A percentile compares a stretch with the other conserved stretches of the same genome.
phyloP scores from a whole-genome alignment of 1,284 basidiomycete genomes.

The Stygiomarasmius scandens region DNA sequence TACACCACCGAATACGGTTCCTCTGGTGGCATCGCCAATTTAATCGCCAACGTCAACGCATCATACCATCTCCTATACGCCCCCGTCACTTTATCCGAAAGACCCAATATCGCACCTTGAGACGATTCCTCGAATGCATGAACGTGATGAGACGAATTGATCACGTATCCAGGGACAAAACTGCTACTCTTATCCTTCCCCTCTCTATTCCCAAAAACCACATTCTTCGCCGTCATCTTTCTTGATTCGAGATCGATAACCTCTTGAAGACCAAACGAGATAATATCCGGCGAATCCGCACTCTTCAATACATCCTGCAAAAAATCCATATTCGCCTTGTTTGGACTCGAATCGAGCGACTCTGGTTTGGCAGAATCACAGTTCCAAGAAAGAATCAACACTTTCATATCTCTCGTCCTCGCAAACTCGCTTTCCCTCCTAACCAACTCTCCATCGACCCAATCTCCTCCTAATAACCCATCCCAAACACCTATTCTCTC shows the following conservation, averaged over 20 bases:
- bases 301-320: slow-evolving; percentile 71
- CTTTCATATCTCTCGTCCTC: slow-evolving; percentile 74
- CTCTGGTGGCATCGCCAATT: slow-evolving; percentile 67
- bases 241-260: slow-evolving; percentile 92
- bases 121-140: background rate
- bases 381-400: slow-evolving; percentile 94
- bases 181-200: slow-evolving; percentile 27
- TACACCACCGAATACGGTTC: slow-evolving; percentile 78
- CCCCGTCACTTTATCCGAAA: slow-evolving; percentile 80
- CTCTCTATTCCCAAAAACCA: slow-evolving; percentile 68
- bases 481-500: slow-evolving; percentile 86
- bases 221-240: slow-evolving; percentile 88
- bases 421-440: slow-evolving; percentile 81
- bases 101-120: slow-evolving; percentile 34
- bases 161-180: background rate
- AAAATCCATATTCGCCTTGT: slow-evolving; percentile 67
- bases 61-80: slow-evolving; percentile 91
- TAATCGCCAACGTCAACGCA: slow-evolving; percentile 73
- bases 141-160: background rate
- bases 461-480: slow-evolving; percentile 82
- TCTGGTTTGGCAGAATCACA: slow-evolving; percentile 87
- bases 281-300: slow-evolving; percentile 81
- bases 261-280: slow-evolving; percentile 95
- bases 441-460: slow-evolving; percentile 84
- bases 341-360: slow-evolving; percentile 45